A percentile compares a stretch with the other conserved stretches of the same genome.
Evolutionary conservation across 2,329 filamentous ascomycete species (phyloP).

Genomic region (Fonsecaea pugnacius): DNA sequence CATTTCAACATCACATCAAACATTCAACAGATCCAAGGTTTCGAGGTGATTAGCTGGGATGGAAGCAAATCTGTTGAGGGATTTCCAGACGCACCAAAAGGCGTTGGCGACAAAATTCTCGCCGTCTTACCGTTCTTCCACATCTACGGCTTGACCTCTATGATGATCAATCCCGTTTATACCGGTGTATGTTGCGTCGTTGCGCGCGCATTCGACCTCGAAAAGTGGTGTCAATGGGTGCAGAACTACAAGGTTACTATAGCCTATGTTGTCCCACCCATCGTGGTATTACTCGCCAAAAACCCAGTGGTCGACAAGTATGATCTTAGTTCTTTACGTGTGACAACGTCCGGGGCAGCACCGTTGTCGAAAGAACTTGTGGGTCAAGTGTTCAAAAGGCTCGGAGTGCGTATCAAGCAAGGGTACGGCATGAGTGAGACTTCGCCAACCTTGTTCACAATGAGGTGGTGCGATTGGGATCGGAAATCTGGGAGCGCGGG

Average conservation of each 20-base stretch:
- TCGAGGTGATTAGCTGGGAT: too few species aligned
- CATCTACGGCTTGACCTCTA: constrained; percentile 75
- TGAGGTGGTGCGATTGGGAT: constrained; percentile 75
- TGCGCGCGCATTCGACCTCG: constrained; percentile 79
- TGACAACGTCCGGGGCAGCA: constrained; percentile 84
- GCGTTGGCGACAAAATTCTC: constrained; percentile 70
- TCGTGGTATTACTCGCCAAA: constrained; percentile 78
- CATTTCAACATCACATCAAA: constrained; percentile 15
- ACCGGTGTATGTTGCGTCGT: constrained; percentile 69
- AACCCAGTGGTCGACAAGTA: constrained; percentile 76
- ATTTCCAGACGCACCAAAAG: too few species aligned
- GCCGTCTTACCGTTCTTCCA: constrained; percentile 88
- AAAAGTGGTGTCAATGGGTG: constrained; percentile 74
- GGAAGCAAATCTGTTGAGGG: too few species aligned
- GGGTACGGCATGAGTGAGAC: constrained; percentile 89
- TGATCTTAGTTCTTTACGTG: constrained; percentile 76
- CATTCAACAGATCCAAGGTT: constrained; percentile 57
- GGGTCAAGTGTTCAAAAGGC: constrained; percentile 72
- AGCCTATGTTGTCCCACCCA: constrained; percentile 79
- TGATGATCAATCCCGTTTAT: constrained; percentile 70
- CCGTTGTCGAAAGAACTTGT: constrained; percentile 80
- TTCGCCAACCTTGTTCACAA: constrained; percentile 74
- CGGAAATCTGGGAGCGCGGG: constrained; percentile 74
- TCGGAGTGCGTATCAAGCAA: constrained; percentile 81
- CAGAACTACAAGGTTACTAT: constrained; percentile 76